phyloP scores from a whole-genome alignment of 2,329 filamentous ascomycete species.

The Geosmithia morbida region DNA sequence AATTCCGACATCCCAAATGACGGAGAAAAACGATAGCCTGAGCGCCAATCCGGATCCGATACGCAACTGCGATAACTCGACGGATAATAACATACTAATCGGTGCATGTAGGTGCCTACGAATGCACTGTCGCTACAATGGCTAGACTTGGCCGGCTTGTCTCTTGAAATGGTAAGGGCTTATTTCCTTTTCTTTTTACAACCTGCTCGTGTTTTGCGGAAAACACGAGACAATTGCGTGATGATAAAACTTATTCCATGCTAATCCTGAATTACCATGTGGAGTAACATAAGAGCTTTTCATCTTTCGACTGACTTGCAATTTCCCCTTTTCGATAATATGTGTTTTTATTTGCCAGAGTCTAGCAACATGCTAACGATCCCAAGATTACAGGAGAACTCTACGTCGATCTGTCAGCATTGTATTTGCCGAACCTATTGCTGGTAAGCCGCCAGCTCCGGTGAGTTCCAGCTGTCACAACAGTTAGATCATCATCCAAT shows the following conservation, averaged over 20 bases:
- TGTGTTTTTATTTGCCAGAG: conserved; percentile 9
- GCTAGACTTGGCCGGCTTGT: background rate
- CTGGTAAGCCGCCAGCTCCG: conserved; percentile 39
- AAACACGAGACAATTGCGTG: conserved; percentile 20
- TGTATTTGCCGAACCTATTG: conserved; percentile 9
- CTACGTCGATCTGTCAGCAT: background rate
- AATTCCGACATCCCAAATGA: conserved; percentile 26
- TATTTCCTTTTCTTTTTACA: conserved; percentile 4
- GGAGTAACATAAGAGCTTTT: conserved; percentile 62
- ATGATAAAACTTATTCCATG: conserved; percentile 62
- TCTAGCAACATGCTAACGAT: conserved; percentile 1
- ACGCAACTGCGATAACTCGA: background rate
- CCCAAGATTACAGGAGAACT: conserved; percentile 1
- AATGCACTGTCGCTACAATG: background rate
- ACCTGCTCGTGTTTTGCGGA: background rate
- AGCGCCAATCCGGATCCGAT: conserved; percentile 7
- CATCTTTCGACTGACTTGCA: conserved; percentile 66
- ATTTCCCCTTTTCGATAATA: conserved; percentile 10
- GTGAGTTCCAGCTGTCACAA: conserved; percentile 18
- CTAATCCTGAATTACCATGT: conserved; percentile 60
- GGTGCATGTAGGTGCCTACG: background rate
- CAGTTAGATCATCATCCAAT: conserved; percentile 3
- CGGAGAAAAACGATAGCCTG: conserved; percentile 19
- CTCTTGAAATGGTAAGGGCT: conserved; percentile 11
- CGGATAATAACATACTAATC: background rate